Evolutionary conservation across 73 alveolate genomes (phyloP).

Genomic region (Paramecium primaurelia): DNA sequence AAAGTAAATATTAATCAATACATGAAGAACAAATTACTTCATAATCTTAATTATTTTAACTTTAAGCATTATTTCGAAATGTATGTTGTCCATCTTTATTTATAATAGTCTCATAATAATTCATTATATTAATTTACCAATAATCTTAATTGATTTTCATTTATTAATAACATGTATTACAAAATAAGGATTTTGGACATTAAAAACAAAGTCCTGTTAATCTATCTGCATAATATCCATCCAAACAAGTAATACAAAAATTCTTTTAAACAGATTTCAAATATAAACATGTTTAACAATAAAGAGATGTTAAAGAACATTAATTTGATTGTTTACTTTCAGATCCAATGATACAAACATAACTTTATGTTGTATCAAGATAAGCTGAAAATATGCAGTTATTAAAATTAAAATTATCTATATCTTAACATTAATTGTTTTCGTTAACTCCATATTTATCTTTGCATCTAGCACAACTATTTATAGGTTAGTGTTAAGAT

Average conservation of each 20-base stretch:
- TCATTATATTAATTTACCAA: background rate
- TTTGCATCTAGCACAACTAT: background rate
- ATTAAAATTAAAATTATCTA: background rate
- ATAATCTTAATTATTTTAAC: background rate
- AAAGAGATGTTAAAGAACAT: background rate
- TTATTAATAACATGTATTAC: background rate
- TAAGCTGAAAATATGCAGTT: background rate
- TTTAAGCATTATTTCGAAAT: background rate
- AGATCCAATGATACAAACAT: background rate
- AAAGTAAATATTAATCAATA: background rate
- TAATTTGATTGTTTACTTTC: background rate
- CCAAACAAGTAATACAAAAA: background rate
- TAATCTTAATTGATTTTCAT: background rate
- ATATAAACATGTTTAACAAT: background rate
- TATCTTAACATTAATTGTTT: background rate
- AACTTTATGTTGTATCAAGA: background rate
- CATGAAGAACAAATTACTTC: background rate
- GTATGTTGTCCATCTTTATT: background rate
- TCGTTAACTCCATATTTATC: background rate
- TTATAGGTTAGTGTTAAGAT: background rate
- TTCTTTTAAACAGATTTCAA: background rate
- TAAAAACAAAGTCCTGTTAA: background rate
- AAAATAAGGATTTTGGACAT: background rate
- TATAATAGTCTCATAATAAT: background rate
- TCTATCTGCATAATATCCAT: background rate